These are phyloP conservation scores for Phytophthora megakarya DNA, from an alignment of 352 stramenopile genomes.

Conservation along the genomic window DNA sequence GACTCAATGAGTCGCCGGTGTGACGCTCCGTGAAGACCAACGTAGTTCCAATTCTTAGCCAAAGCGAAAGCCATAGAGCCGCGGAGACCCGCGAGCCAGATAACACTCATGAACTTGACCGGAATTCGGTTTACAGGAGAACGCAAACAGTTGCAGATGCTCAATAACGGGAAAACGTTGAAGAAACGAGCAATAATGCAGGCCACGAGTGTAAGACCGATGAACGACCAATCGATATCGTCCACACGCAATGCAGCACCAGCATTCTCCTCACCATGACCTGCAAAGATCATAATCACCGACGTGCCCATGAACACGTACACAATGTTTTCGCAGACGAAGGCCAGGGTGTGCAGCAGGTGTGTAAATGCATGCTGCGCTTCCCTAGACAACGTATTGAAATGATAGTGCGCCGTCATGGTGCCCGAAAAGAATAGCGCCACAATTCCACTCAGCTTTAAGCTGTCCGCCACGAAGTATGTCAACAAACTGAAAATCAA, in stretches of 20 bases:
- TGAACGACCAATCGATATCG: conserved; percentile 85
- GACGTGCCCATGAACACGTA: conserved; percentile 90
- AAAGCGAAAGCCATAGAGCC: conserved; percentile 94
- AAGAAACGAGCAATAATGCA: conserved; percentile 74
- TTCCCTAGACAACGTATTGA: conserved; percentile 82
- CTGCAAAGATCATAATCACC: conserved; percentile 83
- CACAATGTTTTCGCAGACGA: conserved; percentile 84
- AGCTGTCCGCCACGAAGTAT: conserved; percentile 81
- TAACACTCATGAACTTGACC: conserved; percentile 77
- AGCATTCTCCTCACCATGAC: conserved; percentile 60
- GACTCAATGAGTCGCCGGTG: conserved; percentile 86
- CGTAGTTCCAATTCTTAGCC: conserved; percentile 86
- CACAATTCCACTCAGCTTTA: conserved; percentile 92
- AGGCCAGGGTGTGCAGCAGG: conserved; percentile 80
- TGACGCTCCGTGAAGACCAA: conserved; percentile 64
- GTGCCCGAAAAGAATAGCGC: conserved; percentile 93
- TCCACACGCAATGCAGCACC: conserved; percentile 68
- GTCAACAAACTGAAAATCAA: conserved; percentile 87
- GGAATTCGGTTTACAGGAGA: conserved; percentile 62
- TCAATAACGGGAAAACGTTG: conserved; percentile 81
- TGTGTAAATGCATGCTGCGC: conserved; percentile 87
- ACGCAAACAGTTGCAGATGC: conserved; percentile 74
- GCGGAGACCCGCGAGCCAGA: conserved; percentile 94
- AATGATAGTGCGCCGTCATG: conserved; percentile 89
- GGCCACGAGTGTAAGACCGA: conserved; percentile 71